Percentiles rank a stretch among this genome's conserved stretches.
Conservation (phyloP, 129 eudicot genomes). For the Cynara cardunculus region DNA sequence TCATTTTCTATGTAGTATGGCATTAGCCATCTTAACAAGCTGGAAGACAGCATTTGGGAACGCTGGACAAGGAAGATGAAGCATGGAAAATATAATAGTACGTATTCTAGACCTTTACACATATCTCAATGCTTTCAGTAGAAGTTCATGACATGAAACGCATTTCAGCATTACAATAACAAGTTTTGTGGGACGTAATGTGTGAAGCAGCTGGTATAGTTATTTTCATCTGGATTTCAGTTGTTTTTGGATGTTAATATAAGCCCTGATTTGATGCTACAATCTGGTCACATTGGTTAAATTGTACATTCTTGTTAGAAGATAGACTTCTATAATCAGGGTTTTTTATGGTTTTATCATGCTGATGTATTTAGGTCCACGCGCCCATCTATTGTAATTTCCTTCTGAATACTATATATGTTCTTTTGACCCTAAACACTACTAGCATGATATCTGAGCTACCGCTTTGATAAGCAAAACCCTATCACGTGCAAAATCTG, state of each 20-base stretch:
- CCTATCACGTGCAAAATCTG: too few species aligned
- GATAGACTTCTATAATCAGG: constrained; percentile 1
- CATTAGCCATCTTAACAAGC: constrained; percentile 76
- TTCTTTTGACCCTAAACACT: not conserved
- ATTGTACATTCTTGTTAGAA: not conserved
- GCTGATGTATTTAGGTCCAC: not conserved
- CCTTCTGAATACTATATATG: not conserved
- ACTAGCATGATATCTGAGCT: not conserved
- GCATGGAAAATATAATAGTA: constrained; percentile 52
- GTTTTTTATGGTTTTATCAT: not conserved
- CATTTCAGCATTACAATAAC: not conserved
- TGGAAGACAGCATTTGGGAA: constrained; percentile 98
- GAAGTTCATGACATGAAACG: not conserved
- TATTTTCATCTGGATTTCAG: not conserved
- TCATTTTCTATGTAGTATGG: constrained; percentile 53
- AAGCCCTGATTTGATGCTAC: not conserved
- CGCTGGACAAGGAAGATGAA: constrained; percentile 69
- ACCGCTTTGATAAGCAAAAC: not conserved
- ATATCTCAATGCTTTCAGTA: not conserved
- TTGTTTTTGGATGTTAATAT: not conserved
- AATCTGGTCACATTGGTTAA: not conserved
- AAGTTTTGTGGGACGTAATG: not conserved
- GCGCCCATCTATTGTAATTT: not conserved
- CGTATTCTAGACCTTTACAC: constrained; percentile 19
- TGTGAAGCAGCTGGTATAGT: not conserved